Conservation (phyloP, 345 rosid genomes). For the Kernera saxatilis region DNA sequence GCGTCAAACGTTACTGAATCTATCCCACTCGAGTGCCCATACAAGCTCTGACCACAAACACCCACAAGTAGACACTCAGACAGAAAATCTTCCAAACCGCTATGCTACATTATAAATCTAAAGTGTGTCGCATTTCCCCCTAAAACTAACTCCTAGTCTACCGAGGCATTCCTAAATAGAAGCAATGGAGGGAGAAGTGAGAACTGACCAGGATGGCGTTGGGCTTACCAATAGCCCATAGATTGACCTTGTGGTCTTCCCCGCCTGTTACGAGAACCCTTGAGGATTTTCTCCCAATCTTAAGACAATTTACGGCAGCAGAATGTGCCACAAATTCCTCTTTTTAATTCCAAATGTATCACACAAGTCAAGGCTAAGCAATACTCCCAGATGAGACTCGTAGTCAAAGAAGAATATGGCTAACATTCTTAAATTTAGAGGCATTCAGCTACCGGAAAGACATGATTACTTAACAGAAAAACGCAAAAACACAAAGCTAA, state of each 20-base stretch:
- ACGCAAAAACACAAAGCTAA: background rate
- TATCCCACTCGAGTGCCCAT: slow-evolving; percentile 91
- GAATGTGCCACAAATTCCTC: slow-evolving; percentile 99
- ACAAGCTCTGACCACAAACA: slow-evolving; percentile 61
- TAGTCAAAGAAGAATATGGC: background rate
- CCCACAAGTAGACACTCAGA: slow-evolving; percentile 13
- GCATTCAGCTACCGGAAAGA: background rate
- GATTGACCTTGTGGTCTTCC: slow-evolving; percentile 96
- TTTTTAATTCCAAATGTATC: slow-evolving; percentile 23
- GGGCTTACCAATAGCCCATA: slow-evolving; percentile 99
- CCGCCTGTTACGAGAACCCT: slow-evolving; percentile 97
- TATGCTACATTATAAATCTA: background rate
- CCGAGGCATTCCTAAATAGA: background rate
- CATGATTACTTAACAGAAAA: background rate
- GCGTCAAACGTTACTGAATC: slow-evolving; percentile 96
- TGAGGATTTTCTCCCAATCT: slow-evolving; percentile 96
- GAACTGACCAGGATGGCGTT: slow-evolving; percentile 87
- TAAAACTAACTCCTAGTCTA: background rate
- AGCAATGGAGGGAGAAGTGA: background rate
- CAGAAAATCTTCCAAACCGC: background rate
- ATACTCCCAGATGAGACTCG: background rate
- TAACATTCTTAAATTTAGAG: background rate
- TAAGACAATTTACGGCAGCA: slow-evolving; percentile 84
- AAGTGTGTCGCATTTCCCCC: background rate
- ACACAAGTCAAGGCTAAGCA: slow-evolving; percentile 44